Conservation (phyloP, 352 stramenopile species). For the Pythium volutum region DNA sequence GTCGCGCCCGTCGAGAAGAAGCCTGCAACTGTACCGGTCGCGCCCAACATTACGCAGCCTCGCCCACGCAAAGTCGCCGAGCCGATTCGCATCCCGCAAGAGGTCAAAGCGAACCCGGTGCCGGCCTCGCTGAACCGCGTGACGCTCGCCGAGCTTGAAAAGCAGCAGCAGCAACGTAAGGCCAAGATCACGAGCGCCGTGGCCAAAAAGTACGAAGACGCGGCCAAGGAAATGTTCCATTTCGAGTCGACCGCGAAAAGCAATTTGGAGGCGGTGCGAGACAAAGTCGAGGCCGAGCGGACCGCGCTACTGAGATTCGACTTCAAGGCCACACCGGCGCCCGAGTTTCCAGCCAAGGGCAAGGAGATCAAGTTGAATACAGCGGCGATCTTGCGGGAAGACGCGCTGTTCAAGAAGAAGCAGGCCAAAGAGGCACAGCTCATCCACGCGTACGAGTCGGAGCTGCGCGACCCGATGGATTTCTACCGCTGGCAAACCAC, state of each 20-base stretch:
- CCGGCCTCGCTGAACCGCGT: conserved; percentile 63
- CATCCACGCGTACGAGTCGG: conserved; percentile 85
- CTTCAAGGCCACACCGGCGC: conserved; percentile 75
- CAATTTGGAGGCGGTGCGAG: conserved; percentile 64
- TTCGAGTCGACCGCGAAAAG: conserved; percentile 74
- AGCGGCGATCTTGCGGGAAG: conserved; percentile 89
- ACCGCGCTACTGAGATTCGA: conserved; percentile 60
- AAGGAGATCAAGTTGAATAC: conserved; percentile 84
- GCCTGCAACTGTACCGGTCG: conserved; percentile 58
- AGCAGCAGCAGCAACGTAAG: conserved; percentile 51
- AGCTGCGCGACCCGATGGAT: conserved; percentile 88
- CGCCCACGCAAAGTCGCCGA: conserved; percentile 62
- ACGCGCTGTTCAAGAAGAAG: conserved; percentile 90
- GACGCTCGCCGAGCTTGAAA: conserved; percentile 61
- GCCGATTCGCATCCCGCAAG: conserved; percentile 74
- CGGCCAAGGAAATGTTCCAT: conserved; percentile 61
- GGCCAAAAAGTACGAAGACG: conserved; percentile 72
- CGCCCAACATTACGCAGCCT: conserved; percentile 86
- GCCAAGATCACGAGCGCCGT: conserved; percentile 54
- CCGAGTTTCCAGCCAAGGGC: conserved; percentile 33
- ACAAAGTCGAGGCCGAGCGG: conserved; percentile 66
- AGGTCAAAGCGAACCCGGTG: conserved; percentile 69
- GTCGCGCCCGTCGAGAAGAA: conserved; percentile 43
- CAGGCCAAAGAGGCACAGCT: conserved; percentile 88
- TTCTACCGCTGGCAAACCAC: conserved; percentile 89